Conservation (phyloP, 495 filamentous ascomycete genomes). For the Tetracladium marchalianum region DNA sequence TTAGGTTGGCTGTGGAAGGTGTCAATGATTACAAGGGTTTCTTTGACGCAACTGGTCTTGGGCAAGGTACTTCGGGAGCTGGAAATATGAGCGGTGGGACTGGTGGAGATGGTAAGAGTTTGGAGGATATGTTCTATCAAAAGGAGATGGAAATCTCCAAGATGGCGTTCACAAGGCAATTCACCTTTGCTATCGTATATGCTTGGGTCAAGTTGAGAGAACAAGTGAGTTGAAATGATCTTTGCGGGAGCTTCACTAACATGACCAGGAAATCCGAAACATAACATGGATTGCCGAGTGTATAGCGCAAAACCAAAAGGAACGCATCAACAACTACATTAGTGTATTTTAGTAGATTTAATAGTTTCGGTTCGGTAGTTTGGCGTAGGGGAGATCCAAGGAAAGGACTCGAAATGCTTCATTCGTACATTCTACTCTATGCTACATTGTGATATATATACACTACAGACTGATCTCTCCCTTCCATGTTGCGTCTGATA, state of each 20-base stretch:
- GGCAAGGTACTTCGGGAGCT: constrained; percentile 57
- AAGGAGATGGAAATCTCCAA: constrained; percentile 99
- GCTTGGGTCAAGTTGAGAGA: constrained; percentile 97
- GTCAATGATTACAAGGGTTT: constrained; percentile 85
- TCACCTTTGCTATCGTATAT: constrained; percentile 90
- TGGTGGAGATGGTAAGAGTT: constrained; percentile 70
- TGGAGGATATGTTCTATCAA: constrained; percentile 97
- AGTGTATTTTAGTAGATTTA: constrained; percentile 64
- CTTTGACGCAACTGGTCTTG: constrained; percentile 86
- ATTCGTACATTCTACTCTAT: not conserved
- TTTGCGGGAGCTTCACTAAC: not conserved
- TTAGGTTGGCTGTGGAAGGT: constrained; percentile 84
- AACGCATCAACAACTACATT: constrained; percentile 96
- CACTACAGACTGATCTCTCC: constrained; percentile 69
- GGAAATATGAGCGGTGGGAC: constrained; percentile 78
- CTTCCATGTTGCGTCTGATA: constrained; percentile 80
- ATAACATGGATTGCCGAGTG: constrained; percentile 99
- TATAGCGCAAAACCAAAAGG: constrained; percentile 99
- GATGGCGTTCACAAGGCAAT: constrained; percentile 88
- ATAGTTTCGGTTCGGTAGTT: constrained; percentile 6
- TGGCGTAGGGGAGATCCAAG: constrained; percentile 16
- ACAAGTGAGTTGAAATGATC: constrained; percentile 55
- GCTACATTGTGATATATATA: constrained; percentile 1
- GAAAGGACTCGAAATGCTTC: constrained; percentile 9
- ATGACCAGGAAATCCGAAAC: constrained; percentile 79